Evolutionary conservation across 208 protist species (phyloP), one percentile per base, ranked within the genome.

Genomic region (Entamoeba dispar): DNA sequence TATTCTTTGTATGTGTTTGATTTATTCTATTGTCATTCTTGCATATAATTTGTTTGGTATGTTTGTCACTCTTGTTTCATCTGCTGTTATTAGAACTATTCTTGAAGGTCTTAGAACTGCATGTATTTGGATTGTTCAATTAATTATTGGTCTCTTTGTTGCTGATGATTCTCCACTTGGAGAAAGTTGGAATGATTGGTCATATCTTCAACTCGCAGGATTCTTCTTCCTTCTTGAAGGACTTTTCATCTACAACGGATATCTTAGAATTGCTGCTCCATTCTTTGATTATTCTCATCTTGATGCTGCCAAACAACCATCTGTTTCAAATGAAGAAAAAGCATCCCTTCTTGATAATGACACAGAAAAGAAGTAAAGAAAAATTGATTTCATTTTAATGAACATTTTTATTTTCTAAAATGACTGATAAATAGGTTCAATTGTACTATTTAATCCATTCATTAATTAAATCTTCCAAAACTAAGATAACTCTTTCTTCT

Each of bases 41-140:
- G 51, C 95, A 5, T 93, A 95, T 34, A 96, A 96, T 94, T 92
- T 92, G 15, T 91, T 52, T 90, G 95, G 95, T 31, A 96, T 96
- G 95, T 50, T 95, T 51, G 95, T 96, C 4, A 96, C 95, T 22
- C 43, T 51, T 5, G 52, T 77, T 19, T 77, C 95, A 27, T 94
- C 93, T 50, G 91, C 95, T 31, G 94, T 96, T 61, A 19, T 93
- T 31, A 19, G 95, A n/a, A 96, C 93, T 38, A 96, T 96, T 91
- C 92, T 96, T 22, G 95, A 96, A 77, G 94, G 95, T 5, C 12
- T 96, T 14, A 49, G 95, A 90, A 96, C 94, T 57, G 52, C 51
- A 49, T 61, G 34, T 61, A 95, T 96, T 49, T 96, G 95, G 95
- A 52, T 95, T 17, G 92, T 92, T 49, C 90, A 94, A 34, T 31